Base-by-base conservation (phyloP, 768 basidiomycete species). In the Asterophora parasitica region DNA sequence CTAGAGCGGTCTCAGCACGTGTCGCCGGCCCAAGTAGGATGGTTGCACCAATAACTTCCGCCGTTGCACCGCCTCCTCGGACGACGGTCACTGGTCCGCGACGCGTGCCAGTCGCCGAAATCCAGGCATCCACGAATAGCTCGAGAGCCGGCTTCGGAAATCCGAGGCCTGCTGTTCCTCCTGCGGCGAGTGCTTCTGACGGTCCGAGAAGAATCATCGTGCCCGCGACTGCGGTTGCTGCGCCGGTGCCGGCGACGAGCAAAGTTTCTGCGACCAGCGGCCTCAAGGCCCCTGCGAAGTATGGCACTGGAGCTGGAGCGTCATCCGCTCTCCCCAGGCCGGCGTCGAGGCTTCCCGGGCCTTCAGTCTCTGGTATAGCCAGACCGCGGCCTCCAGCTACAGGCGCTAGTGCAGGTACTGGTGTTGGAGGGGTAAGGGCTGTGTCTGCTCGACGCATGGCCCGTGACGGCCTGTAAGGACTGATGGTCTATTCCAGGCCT, bases 21-120 rank as follows among this genome's bases (percentile, higher is more conserved):
- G 20, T 45, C 17, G n/a, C 48, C 27, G 16, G 37, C 30, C 26
- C 34, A n/a, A 41, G 28, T 42, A 42, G 43, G 32, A 39, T 34
- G 10, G 30, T 46, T 16, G 45, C 52, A 30, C 48, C 44, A 9
- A 23, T 32, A 32, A 10, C 37, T 36, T 40, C 45, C 33, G n/a
- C 33, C 17, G 12, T 33, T 26, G 30, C 38, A n/a, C 37, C 31
- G 13, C 36, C 26, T 32, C 39, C 40, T 46, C 53, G 36, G 36
- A 58, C 50, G 36, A 58, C 50, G 23, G 52, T 43, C 11, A 52
- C 55, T 42, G 72, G 72, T 12, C 69, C 72, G 32, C 64, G 68
- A 44, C 66, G 75, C 23, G 61, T 74, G 45, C 60, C 62, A 7
- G 54, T 65, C 31, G 36, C 48, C 37, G 55, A 58, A 11, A 43